phyloP scores from a whole-genome alignment of 352 stramenopile species.

The Phytophthora vignae region DNA sequence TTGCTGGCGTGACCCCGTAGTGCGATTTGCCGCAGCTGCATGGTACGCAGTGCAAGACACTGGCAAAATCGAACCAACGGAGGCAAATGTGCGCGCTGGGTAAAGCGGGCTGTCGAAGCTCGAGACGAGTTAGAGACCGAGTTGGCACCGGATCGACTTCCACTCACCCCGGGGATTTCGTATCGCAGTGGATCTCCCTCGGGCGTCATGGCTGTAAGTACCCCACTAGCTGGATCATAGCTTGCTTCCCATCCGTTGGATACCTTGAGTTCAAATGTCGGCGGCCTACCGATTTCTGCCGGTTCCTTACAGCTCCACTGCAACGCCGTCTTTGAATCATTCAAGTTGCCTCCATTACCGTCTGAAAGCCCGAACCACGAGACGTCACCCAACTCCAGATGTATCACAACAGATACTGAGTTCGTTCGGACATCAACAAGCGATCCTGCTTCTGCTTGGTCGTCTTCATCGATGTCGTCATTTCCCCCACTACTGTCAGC shows the following conservation, averaged over 20 bases:
- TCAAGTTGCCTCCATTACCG: neutral
- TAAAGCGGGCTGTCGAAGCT: constrained; percentile 9
- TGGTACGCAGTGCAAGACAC: constrained; percentile 53
- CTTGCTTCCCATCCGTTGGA: constrained; percentile 44
- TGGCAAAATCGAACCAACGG: constrained; percentile 59
- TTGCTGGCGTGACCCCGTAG: constrained; percentile 43
- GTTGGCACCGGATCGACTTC: constrained; percentile 1
- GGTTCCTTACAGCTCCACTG: constrained; percentile 61
- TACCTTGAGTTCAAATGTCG: constrained; percentile 49
- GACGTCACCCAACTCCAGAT: constrained; percentile 53
- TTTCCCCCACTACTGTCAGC: constrained; percentile 9
- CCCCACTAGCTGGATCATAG: constrained; percentile 43
- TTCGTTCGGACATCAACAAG: constrained; percentile 14
- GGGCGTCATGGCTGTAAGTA: constrained; percentile 31
- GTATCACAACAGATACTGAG: constrained; percentile 51
- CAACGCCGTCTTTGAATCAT: constrained; percentile 29
- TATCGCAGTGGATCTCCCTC: constrained; percentile 39
- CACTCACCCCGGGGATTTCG: constrained; percentile 29
- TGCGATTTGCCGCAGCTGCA: constrained; percentile 60
- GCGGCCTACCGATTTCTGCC: constrained; percentile 46
- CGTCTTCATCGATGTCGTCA: neutral
- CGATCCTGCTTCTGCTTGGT: constrained; percentile 15
- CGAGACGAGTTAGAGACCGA: constrained; percentile 4
- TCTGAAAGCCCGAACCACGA: constrained; percentile 46
- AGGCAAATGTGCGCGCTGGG: constrained; percentile 18